Conservation (phyloP, 495 filamentous ascomycete species). For the Schizothecium vesticola region DNA sequence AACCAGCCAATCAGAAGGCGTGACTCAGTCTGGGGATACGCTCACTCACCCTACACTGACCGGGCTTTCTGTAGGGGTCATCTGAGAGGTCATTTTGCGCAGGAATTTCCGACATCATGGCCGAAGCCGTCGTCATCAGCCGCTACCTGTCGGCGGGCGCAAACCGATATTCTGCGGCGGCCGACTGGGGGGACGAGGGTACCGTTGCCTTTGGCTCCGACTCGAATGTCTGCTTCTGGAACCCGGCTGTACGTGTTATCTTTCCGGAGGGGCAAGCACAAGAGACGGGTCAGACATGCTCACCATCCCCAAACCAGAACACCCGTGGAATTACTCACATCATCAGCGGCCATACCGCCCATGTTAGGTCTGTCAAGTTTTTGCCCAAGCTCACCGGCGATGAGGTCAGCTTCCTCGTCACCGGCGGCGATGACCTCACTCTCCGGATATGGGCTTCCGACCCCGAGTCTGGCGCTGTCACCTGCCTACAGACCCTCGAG, state of each 20-base stretch:
- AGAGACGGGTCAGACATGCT: not conserved
- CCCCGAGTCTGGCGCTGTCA: slow-evolving; percentile 20
- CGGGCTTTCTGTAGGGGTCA: not conserved
- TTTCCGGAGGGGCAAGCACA: not conserved
- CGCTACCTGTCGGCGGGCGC: slow-evolving; percentile 80
- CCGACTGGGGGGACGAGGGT: slow-evolving; percentile 77
- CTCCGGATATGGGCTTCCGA: slow-evolving; percentile 65
- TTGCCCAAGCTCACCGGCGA: slow-evolving; percentile 49
- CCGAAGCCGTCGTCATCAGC: slow-evolving; percentile 19
- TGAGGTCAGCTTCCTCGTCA: slow-evolving; percentile 55
- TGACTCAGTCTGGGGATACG: slow-evolving; percentile 5
- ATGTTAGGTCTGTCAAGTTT: slow-evolving; percentile 81
- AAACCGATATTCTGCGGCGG: slow-evolving; percentile 81
- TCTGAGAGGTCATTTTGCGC: not conserved
- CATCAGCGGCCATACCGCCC: slow-evolving; percentile 74
- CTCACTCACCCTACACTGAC: not conserved
- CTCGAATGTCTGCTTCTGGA: slow-evolving; percentile 83
- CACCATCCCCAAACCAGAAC: slow-evolving; percentile 29
- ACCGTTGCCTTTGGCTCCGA: slow-evolving; percentile 86
- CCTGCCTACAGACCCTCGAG: slow-evolving; percentile 44
- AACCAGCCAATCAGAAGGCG: slow-evolving; percentile 7
- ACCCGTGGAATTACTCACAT: slow-evolving; percentile 60
- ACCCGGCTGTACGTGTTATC: slow-evolving; percentile 60
- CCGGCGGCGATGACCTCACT: slow-evolving; percentile 75
- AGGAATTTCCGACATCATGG: slow-evolving; percentile 15